These are phyloP conservation scores for Phoma sp. DNA, from an alignment of 2,329 filamentous ascomycete species.

Conservation along the genomic window DNA sequence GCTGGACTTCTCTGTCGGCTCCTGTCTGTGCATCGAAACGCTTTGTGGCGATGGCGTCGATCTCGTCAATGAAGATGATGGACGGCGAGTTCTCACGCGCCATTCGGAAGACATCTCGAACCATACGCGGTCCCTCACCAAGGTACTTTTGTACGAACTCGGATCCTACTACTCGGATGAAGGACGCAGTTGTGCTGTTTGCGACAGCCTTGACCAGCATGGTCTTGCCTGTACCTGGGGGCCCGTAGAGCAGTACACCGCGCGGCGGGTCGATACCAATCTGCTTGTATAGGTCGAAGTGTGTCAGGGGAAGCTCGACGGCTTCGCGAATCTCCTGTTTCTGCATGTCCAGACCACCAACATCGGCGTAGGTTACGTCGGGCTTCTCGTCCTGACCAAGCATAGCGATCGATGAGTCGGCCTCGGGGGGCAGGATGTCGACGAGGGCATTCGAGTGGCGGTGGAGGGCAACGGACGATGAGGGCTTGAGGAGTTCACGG, in stretches of 20 bases:
- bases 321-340: conserved; percentile 99
- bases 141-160: conserved; percentile 99
- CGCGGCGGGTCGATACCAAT: conserved; percentile 98
- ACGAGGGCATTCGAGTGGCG: conserved; percentile 98
- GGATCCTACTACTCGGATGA: conserved; percentile 96
- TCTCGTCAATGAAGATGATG: conserved; percentile 99
- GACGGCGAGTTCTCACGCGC: conserved; percentile 96
- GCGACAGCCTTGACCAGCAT: conserved; percentile 98
- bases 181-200: conserved; percentile 96
- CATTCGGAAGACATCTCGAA: conserved; percentile 99
- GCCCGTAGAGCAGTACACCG: conserved; percentile 94
- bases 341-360: conserved; percentile 98
- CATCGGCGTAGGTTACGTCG: conserved; percentile 96
- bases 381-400: conserved; percentile 96
- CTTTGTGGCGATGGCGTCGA: conserved; percentile 98
- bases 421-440: conserved; percentile 98
- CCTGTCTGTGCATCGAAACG: conserved; percentile 99
- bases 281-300: conserved; percentile 98
- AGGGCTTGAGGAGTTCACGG: conserved; percentile 96
- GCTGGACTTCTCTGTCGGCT: conserved; percentile 96
- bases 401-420: conserved; percentile 99
- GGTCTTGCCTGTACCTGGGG: conserved; percentile 94
- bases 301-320: conserved; percentile 93
- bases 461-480: conserved; percentile 95
- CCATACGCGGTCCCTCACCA: conserved; percentile 97